These are phyloP conservation scores for Phytophthora cajani DNA, from an alignment of 352 stramenopile genomes.

Conservation along the genomic window DNA sequence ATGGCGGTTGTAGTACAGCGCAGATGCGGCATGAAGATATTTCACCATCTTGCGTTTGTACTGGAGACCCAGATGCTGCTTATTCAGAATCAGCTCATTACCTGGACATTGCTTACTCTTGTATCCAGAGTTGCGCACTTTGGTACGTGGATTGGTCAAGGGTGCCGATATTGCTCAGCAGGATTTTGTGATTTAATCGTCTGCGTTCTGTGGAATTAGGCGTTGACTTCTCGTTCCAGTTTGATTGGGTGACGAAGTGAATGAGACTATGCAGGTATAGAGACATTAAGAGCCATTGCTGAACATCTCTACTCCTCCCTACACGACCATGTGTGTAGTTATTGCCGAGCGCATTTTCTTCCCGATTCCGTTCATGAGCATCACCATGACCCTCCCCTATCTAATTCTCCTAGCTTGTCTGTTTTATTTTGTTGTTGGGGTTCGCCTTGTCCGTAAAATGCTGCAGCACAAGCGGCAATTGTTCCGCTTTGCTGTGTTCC, in stretches of 20 bases:
- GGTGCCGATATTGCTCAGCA: not conserved
- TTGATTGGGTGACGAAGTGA: constrained; percentile 7
- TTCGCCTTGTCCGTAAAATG: not conserved
- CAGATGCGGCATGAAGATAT: constrained; percentile 13
- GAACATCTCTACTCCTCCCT: not conserved
- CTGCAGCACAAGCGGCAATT: constrained; percentile 9
- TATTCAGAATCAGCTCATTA: constrained; percentile 22
- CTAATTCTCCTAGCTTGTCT: not conserved
- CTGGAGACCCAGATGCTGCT: constrained; percentile 28
- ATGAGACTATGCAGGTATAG: not conserved
- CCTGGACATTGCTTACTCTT: constrained; percentile 8
- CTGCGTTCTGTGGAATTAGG: not conserved
- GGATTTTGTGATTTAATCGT: not conserved
- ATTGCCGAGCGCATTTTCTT: constrained; percentile 11
- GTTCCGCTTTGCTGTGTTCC: constrained; percentile 10
- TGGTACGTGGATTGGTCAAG: not conserved
- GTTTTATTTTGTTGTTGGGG: constrained; percentile 9
- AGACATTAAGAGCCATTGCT: too few relatives aligned
- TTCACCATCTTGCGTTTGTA: constrained; percentile 38
- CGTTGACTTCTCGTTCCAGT: constrained; percentile 25
- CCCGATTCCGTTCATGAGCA: constrained; percentile 33
- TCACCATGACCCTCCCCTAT: constrained; percentile 2
- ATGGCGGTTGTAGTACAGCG: not conserved
- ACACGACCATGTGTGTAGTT: not conserved
- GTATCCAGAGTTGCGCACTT: constrained; percentile 10